A percentile compares a stretch with the other conserved stretches of the same genome.
Conservation (phyloP, 768 basidiomycete species). For the Lepiota brunneoincarnata region DNA sequence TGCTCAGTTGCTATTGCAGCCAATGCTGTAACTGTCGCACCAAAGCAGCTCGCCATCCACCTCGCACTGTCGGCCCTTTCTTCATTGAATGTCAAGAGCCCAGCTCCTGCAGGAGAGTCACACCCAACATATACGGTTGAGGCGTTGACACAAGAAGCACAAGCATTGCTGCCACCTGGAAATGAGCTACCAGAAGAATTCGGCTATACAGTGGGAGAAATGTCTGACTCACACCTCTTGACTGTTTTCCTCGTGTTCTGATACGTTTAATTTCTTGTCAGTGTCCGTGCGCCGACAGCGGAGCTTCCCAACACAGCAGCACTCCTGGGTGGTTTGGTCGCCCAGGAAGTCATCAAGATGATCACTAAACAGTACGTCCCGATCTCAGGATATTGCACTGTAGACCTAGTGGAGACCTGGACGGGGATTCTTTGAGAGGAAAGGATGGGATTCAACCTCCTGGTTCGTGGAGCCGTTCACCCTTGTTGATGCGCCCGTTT, state of each 20-base stretch:
- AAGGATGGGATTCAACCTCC: neutral
- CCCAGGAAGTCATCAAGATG: slow-evolving; percentile 97
- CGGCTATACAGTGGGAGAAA: slow-evolving; percentile 65
- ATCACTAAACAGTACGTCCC: slow-evolving; percentile 96
- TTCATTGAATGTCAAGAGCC: slow-evolving; percentile 21
- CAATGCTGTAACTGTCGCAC: slow-evolving; percentile 33
- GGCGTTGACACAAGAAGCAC: slow-evolving; percentile 49
- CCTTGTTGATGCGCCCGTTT: neutral
- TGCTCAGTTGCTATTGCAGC: slow-evolving; percentile 26
- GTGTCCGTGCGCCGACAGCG: slow-evolving; percentile 75
- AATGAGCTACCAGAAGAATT: slow-evolving; percentile 54
- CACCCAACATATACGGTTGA: slow-evolving; percentile 42
- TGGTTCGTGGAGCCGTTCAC: neutral
- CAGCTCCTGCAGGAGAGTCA: slow-evolving; percentile 21
- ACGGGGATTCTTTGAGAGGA: slow-evolving; percentile 49
- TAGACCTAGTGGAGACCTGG: slow-evolving; percentile 83
- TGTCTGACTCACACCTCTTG: slow-evolving; percentile 50
- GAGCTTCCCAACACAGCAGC: slow-evolving; percentile 94
- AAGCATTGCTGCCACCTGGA: slow-evolving; percentile 45
- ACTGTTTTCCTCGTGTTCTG: slow-evolving; percentile 10
- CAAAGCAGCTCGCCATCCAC: slow-evolving; percentile 66
- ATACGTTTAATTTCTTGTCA: slow-evolving; percentile 25
- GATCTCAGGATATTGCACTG: slow-evolving; percentile 76
- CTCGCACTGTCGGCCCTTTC: slow-evolving; percentile 68
- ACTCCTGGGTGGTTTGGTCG: slow-evolving; percentile 88